phyloP scores from a whole-genome alignment of 2,329 filamentous ascomycete genomes.

The Ambrosiella cleistominuta region DNA sequence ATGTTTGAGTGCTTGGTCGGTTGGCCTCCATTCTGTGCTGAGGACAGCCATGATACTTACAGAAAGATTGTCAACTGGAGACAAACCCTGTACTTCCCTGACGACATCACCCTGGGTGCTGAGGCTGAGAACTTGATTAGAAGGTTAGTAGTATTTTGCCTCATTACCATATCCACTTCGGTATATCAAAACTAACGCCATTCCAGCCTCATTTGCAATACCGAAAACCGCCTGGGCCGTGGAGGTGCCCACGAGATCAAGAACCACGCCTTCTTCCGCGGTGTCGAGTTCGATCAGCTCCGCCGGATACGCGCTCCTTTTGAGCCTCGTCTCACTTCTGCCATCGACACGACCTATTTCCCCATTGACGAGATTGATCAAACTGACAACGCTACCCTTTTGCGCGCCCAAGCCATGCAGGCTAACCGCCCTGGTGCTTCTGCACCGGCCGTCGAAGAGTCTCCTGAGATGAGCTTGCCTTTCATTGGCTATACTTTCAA shows the following conservation, averaged over 20 bases:
- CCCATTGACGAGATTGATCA: slow-evolving; percentile 96
- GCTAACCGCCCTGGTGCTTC: slow-evolving; percentile 31
- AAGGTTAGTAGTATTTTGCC: slow-evolving; percentile 41
- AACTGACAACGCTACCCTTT: slow-evolving; percentile 74
- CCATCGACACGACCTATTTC: slow-evolving; percentile 96
- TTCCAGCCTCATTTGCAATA: slow-evolving; percentile 73
- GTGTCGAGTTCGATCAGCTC: slow-evolving; percentile 85
- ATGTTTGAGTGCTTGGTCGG: slow-evolving; percentile 75
- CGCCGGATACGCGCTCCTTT: slow-evolving; percentile 89
- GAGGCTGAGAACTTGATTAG: slow-evolving; percentile 87
- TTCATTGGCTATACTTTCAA: slow-evolving; percentile 95
- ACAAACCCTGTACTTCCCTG: slow-evolving; percentile 87
- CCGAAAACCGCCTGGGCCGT: slow-evolving; percentile 76
- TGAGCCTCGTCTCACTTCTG: slow-evolving; percentile 80
- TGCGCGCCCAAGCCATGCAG: slow-evolving; percentile 67
- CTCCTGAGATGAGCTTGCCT: slow-evolving; percentile 72
- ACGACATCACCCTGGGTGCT: slow-evolving; percentile 72
- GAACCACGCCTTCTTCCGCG: slow-evolving; percentile 84
- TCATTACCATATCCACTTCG: neutral
- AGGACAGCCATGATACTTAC: slow-evolving; percentile 94
- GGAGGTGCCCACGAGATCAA: slow-evolving; percentile 85
- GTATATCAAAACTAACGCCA: slow-evolving; percentile 12
- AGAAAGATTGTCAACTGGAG: slow-evolving; percentile 99
- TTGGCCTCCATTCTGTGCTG: slow-evolving; percentile 77
- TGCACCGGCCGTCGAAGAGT: slow-evolving; percentile 38